phyloP scores from a whole-genome alignment of 2,329 filamentous ascomycete genomes.

The Talaromyces amestolkiae region DNA sequence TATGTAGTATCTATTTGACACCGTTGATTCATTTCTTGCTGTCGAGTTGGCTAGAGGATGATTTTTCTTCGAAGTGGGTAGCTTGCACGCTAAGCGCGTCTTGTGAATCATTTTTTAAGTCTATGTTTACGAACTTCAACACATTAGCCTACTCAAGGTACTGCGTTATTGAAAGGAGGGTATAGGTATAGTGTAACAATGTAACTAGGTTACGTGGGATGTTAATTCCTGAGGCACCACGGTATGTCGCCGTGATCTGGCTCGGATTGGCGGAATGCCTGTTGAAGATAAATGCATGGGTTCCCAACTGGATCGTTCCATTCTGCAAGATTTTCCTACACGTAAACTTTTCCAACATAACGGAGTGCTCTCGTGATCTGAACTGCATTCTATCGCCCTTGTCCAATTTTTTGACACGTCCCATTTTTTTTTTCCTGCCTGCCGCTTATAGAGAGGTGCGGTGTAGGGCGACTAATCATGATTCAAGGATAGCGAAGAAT shows the following conservation, averaged over 20 bases:
- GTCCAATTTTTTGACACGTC: constrained; percentile 1
- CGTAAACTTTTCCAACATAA: not conserved
- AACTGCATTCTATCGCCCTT: not conserved
- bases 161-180: not conserved
- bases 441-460: not conserved
- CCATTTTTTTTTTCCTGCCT: not conserved
- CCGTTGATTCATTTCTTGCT: not conserved
- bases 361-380: not conserved
- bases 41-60: not conserved
- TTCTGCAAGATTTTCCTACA: not conserved
- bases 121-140: not conserved
- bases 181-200: not conserved
- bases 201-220: not conserved
- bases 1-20: not conserved
- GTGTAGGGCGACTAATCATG: constrained; percentile 9
- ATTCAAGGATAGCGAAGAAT: not conserved
- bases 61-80: not conserved
- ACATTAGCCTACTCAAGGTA: not conserved
- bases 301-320: not conserved
- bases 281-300: not conserved
- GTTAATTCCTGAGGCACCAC: not conserved
- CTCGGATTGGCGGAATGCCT: not conserved
- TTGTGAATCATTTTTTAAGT: not conserved
- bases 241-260: too few species aligned
- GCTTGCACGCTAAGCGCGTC: not conserved